phyloP scores from a whole-genome alignment of 2,329 filamentous ascomycete genomes.

The Pseudogymnoascus sp. region DNA sequence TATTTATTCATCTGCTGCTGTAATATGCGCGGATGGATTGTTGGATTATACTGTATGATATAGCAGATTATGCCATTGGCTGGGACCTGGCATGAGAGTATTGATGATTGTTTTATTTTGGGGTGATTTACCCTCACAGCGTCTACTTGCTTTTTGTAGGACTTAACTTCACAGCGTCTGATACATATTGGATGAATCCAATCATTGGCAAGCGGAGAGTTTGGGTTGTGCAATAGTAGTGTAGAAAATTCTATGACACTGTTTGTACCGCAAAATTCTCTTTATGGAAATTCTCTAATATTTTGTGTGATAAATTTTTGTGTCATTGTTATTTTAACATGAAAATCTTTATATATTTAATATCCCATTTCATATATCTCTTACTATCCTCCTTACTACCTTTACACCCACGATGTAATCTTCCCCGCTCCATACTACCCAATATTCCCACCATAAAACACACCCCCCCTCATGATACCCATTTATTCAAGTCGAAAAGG shows the following conservation, averaged over 20 bases:
- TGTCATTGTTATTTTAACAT: not conserved
- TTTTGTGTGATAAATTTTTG: not conserved
- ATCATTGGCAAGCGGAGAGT: not conserved
- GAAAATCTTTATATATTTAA: not conserved
- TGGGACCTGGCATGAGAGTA: not conserved
- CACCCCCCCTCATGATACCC: no score
- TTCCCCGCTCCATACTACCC: not conserved
- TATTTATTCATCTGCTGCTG: not conserved
- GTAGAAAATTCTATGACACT: not conserved
- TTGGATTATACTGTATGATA: conserved; percentile 5
- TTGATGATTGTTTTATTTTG: not conserved
- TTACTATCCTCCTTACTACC: not conserved
- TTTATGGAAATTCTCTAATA: not conserved
- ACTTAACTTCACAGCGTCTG: not conserved
- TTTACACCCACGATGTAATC: not conserved
- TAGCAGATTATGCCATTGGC: conserved; percentile 3
- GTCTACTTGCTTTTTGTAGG: not conserved
- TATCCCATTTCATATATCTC: not conserved
- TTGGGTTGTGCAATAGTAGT: not conserved
- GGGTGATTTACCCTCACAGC: not conserved
- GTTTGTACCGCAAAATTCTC: not conserved
- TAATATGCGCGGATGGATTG: not conserved
- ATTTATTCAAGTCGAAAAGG: conserved; percentile 19
- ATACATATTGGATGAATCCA: not conserved
- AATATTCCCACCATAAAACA: not conserved